Evolutionary conservation across 2,329 filamentous ascomycete species (phyloP), one percentile per base, ranked within the genome.

Genomic region (Neonectria hederae): DNA sequence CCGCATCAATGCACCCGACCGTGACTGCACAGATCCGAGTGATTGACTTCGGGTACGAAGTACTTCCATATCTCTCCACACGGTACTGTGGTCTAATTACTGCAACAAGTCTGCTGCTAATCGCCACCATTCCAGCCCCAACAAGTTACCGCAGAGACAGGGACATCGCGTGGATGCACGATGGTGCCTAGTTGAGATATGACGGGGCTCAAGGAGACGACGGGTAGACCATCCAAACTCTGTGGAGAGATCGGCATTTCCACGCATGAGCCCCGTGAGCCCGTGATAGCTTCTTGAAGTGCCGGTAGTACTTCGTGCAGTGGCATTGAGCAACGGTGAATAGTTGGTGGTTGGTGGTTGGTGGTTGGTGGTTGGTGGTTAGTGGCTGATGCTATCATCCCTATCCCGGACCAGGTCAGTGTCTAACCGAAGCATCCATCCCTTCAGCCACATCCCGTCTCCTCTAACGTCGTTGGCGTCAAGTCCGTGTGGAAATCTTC

Each of bases 161-260:
- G 49, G 49, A 53, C 65, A 72, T 68, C 65, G 58, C 53, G 51
- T 35, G 53, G 46, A 45, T 54, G 51, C 19, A 51, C 59, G 64
- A 73, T 70, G 62, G 70, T 66, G 45, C 64, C 71, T 68, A 68
- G 54, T 54, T 65, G 69, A 70, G 64, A 66, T 69, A 28, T 65
- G 67, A 72, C 60, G 61, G 59, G 51, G 51, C 55, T 42, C 42
- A n/a, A 48, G 22, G 17, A 48, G 45, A 24, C 17, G 2, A 19
- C 10, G 48, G 32, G 17, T 40, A 35, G 42, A 40, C 55, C 57
- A 54, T 54, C 21, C 38, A n/a, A n/a, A n/a, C 5, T 30, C 53
- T 53, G 58, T 42, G 62, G 67, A 59, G 61, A 48, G 68, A 72
- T 71, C 66, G 57, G 43, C 48, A 32, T 17, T 21, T 35, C 52